These are phyloP conservation scores for Populus simonii DNA, from an alignment of 345 rosid species.

Conservation along the genomic window DNA sequence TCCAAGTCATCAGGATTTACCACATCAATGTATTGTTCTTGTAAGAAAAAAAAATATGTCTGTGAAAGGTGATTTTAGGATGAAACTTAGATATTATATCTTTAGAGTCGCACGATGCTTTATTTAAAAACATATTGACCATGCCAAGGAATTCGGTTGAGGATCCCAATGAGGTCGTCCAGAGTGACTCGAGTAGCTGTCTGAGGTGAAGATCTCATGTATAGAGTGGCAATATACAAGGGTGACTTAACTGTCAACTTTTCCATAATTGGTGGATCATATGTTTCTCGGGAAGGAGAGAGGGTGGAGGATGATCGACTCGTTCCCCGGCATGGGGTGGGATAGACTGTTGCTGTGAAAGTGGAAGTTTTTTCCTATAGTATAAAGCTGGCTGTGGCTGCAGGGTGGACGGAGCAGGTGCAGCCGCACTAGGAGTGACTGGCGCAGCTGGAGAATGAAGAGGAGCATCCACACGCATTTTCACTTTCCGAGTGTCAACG, in stretches of 20 bases:
- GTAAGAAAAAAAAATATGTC: not conserved
- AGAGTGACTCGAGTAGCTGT: constrained; percentile 43
- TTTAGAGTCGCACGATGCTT: no score
- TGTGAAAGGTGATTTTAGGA: not conserved
- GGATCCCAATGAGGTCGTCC: constrained; percentile 68
- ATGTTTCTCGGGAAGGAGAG: constrained; percentile 55
- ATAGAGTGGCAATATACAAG: no score
- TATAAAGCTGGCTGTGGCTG: constrained; percentile 43
- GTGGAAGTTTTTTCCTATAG: constrained; percentile 58
- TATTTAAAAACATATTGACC: not conserved
- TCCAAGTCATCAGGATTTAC: not conserved
- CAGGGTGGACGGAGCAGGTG: constrained; percentile 16
- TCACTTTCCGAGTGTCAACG: constrained; percentile 79
- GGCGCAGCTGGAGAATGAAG: constrained; percentile 45
- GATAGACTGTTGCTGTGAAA: constrained; percentile 53
- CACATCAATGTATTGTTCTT: not conserved
- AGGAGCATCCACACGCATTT: constrained; percentile 57
- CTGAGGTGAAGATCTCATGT: no score
- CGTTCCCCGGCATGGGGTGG: constrained; percentile 49
- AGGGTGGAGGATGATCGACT: constrained; percentile 57
- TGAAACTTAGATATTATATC: not conserved
- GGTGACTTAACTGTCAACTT: no score
- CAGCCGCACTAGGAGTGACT: constrained; percentile 25
- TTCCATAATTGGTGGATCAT: constrained; percentile 53
- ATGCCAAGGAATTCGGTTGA: not conserved